Evolutionary conservation across 768 basidiomycete species (phyloP).

Genomic region (Lentinula sp.): DNA sequence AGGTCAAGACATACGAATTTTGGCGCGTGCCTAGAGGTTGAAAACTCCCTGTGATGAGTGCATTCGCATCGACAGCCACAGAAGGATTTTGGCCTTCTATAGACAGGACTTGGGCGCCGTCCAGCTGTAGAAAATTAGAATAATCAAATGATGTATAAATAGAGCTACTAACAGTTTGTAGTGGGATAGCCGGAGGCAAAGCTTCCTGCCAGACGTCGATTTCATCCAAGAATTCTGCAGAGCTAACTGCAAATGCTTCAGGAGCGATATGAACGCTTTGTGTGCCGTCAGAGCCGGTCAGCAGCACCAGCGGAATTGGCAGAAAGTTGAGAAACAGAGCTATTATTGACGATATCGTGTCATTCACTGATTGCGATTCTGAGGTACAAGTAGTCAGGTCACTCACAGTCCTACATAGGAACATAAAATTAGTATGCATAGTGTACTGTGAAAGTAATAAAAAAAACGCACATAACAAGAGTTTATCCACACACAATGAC

Average conservation of each 20-base stretch:
- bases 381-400: not conserved
- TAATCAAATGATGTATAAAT: not conserved
- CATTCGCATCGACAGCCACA: slow-evolving; percentile 25
- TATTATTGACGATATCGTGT: not conserved
- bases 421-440: not conserved
- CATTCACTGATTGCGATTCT: not conserved
- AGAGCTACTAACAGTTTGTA: slow-evolving; percentile 29
- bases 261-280: slow-evolving; percentile 30
- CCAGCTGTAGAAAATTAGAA: slow-evolving; percentile 15
- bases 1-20: slow-evolving; percentile 24
- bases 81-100: slow-evolving; percentile 28
- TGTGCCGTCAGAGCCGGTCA: slow-evolving; percentile 20
- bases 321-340: slow-evolving; percentile 17
- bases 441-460: not conserved
- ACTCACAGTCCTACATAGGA: slow-evolving; percentile 7
- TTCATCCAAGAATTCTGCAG: slow-evolving; percentile 25
- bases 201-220: slow-evolving; percentile 25
- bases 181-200: slow-evolving; percentile 13
- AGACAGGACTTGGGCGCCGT: slow-evolving; percentile 26
- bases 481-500: slow-evolving; percentile 31
- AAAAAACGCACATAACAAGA: slow-evolving; percentile 24
- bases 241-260: slow-evolving; percentile 20
- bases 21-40: slow-evolving; percentile 28
- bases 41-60: slow-evolving; percentile 24
- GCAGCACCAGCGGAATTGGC: slow-evolving; percentile 24